phyloP scores from a whole-genome alignment of 306 rosid species.

The Potentilla sterilis region DNA sequence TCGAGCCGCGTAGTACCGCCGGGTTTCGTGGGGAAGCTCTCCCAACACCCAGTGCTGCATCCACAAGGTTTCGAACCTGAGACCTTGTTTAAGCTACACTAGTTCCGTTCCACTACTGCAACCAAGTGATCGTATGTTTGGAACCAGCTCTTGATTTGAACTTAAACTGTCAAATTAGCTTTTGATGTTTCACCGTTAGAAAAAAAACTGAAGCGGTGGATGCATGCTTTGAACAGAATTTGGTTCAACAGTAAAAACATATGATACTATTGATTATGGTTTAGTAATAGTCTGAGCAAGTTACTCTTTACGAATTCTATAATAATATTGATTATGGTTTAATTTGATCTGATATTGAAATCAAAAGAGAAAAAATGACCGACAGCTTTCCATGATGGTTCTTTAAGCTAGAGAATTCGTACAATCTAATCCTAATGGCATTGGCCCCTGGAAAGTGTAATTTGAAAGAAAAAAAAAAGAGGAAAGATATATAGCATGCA shows the following conservation, averaged over 20 bases:
- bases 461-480: neutral
- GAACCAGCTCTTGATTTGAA: slow-evolving; percentile 11
- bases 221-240: slow-evolving; percentile 12
- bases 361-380: neutral
- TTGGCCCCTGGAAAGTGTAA: neutral
- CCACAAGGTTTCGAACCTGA: too few relatives aligned
- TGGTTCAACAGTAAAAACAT: neutral
- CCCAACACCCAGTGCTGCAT: too few relatives aligned
- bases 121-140: neutral
- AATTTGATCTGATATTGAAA: neutral
- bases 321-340: neutral
- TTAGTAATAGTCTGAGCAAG: too few relatives aligned
- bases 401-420: neutral
- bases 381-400: neutral
- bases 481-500: neutral
- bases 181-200: neutral
- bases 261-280: too few relatives aligned
- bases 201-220: neutral
- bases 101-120: too few relatives aligned
- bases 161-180: slow-evolving; percentile 1
- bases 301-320: too few relatives aligned
- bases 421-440: neutral
- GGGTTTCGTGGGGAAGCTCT: too few relatives aligned
- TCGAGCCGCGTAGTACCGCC: too few relatives aligned
- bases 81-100: too few relatives aligned